These are phyloP conservation scores for Carnegiea gigantea DNA, from an alignment of 179 eudicot species.

Conservation along the genomic window DNA sequence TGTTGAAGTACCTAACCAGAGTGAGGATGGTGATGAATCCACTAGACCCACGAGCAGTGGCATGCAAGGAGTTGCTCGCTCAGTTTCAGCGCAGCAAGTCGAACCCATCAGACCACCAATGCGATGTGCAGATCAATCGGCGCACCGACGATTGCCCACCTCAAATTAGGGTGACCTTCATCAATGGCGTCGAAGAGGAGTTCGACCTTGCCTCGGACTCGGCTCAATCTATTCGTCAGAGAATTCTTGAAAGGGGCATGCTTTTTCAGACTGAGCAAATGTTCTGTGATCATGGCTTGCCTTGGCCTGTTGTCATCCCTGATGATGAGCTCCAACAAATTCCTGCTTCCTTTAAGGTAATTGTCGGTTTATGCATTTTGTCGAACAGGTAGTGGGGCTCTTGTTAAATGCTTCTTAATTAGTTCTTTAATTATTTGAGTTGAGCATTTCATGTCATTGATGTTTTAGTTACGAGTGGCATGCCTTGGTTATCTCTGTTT, in stretches of 20 bases:
- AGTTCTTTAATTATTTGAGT: neutral
- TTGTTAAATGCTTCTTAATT: neutral
- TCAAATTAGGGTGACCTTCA: neutral
- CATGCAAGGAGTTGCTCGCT: slow-evolving; percentile 1
- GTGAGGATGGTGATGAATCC: slow-evolving; percentile 5
- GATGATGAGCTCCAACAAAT: neutral
- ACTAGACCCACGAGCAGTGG: neutral
- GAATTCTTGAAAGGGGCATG: neutral
- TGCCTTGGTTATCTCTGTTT: neutral
- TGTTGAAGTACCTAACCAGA: neutral
- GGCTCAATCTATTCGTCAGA: neutral
- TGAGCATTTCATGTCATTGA: neutral
- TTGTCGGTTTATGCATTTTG: neutral
- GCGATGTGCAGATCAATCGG: neutral
- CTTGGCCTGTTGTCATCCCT: slow-evolving; percentile 7
- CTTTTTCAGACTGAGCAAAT: slow-evolving; percentile 3
- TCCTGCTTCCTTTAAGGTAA: neutral
- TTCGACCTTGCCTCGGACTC: neutral
- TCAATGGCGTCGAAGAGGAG: neutral
- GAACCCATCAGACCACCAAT: neutral
- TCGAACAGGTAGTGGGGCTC: neutral
- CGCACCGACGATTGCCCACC: slow-evolving; percentile 5
- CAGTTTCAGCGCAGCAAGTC: neutral
- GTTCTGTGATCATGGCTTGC: neutral
- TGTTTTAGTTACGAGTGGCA: neutral